phyloP scores from a whole-genome alignment of 352 stramenopile genomes.

The Globisporangium spinosum region DNA sequence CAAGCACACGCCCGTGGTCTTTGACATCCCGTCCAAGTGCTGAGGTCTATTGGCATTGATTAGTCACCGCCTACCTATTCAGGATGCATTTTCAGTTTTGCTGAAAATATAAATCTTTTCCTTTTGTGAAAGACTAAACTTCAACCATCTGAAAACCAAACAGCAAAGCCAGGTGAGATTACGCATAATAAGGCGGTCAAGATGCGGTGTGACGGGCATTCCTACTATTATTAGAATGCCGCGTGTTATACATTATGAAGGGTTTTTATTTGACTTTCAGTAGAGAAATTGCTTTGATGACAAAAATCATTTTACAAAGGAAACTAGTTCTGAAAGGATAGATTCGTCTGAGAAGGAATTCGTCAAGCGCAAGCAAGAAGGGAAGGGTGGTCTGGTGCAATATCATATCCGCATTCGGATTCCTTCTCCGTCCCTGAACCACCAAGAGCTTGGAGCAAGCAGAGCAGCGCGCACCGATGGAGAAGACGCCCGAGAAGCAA shows the following conservation, averaged over 20 bases:
- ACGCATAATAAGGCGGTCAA: background rate
- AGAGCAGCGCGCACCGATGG: background rate
- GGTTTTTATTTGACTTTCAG: no score
- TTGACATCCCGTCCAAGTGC: slow-evolving; percentile 70
- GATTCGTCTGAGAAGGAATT: background rate
- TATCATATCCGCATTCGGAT: background rate
- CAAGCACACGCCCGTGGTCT: slow-evolving; percentile 62
- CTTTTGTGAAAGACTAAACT: background rate
- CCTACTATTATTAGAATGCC: background rate
- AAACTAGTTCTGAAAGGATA: background rate
- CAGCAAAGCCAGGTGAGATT: background rate
- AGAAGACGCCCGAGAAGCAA: background rate
- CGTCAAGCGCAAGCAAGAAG: background rate
- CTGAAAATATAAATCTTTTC: background rate
- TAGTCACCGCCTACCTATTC: background rate
- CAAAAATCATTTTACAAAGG: background rate
- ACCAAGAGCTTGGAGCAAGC: no score
- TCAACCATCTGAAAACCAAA: slow-evolving; percentile 2
- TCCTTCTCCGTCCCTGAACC: background rate
- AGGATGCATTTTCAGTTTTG: slow-evolving; percentile 3
- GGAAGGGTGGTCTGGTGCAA: background rate
- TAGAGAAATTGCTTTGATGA: no score
- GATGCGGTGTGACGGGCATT: background rate
- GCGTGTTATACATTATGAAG: background rate
- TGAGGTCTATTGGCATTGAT: slow-evolving; percentile 15